These are phyloP conservation scores for Clonostachys solani DNA, from an alignment of 2,329 filamentous ascomycete genomes.

Conservation along the genomic window DNA sequence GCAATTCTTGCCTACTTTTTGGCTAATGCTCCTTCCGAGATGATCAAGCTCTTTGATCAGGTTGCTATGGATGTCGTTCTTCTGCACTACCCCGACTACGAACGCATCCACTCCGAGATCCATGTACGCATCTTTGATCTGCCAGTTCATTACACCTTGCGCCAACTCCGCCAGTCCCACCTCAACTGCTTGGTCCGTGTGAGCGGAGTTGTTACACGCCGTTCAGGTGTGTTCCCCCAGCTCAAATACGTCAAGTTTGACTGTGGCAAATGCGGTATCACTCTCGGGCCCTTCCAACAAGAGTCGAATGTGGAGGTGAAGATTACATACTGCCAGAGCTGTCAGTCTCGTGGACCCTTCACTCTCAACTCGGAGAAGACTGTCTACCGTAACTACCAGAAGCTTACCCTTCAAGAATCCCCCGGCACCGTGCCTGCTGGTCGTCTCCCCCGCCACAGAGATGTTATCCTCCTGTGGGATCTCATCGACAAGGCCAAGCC, in stretches of 20 bases:
- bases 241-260: conserved; percentile 98
- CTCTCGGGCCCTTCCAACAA: conserved; percentile 93
- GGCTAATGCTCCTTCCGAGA: conserved; percentile 91
- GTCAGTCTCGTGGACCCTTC: conserved; percentile 92
- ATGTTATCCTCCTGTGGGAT: conserved; percentile 95
- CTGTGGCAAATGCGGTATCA: conserved; percentile 88
- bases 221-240: conserved; percentile 94
- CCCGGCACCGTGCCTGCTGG: conserved; percentile 95
- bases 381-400: conserved; percentile 98
- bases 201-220: conserved; percentile 88
- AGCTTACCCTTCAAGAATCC: conserved; percentile 93
- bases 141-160: conserved; percentile 90
- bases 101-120: conserved; percentile 95
- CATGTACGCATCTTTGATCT: conserved; percentile 96
- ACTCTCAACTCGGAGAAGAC: conserved; percentile 96
- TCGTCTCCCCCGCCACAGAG: conserved; percentile 85
- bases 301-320: conserved; percentile 96
- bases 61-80: conserved; percentile 96
- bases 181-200: conserved; percentile 94
- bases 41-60: conserved; percentile 93
- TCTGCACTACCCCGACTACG: conserved; percentile 95
- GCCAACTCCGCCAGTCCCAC: conserved; percentile 91
- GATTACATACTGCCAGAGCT: conserved; percentile 93
- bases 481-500: conserved; percentile 96
- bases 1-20: conserved; percentile 94